phyloP scores from a whole-genome alignment of 1,139 yeast species.

The Trichomonascaceae sp. region DNA sequence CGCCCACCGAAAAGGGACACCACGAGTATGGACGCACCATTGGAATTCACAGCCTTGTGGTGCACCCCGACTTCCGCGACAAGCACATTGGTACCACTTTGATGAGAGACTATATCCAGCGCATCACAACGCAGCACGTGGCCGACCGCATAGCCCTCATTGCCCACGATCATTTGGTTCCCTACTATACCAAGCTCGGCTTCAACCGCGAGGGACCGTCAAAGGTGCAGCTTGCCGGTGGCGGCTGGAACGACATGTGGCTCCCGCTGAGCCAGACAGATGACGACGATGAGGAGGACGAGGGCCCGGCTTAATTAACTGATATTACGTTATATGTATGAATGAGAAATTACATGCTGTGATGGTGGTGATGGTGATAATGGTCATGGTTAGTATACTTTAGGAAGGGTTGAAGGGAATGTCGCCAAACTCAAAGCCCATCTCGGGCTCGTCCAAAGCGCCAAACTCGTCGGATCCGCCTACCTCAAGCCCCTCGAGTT shows the following conservation, averaged over 20 bases:
- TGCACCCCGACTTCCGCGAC: slow-evolving; percentile 70
- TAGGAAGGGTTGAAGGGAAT: slow-evolving; percentile 21
- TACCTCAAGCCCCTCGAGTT: not conserved
- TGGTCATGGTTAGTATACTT: too few species aligned
- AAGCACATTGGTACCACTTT: slow-evolving; percentile 71
- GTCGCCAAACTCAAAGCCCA: slow-evolving; percentile 13
- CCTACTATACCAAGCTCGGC: slow-evolving; percentile 72
- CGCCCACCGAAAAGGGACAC: slow-evolving; percentile 51
- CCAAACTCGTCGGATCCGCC: slow-evolving; percentile 14
- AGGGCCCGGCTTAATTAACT: not conserved
- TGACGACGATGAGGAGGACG: slow-evolving; percentile 16
- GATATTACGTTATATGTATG: too few species aligned
- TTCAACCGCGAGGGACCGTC: slow-evolving; percentile 55
- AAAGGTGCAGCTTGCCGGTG: slow-evolving; percentile 45
- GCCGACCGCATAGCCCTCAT: slow-evolving; percentile 68
- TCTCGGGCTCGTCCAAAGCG: slow-evolving; percentile 10
- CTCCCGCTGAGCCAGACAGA: slow-evolving; percentile 35
- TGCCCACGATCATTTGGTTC: slow-evolving; percentile 54
- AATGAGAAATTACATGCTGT: too few species aligned
- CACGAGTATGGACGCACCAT: slow-evolving; percentile 59
- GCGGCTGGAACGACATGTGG: slow-evolving; percentile 53
- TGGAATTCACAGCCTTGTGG: slow-evolving; percentile 73
- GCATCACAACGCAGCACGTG: slow-evolving; percentile 73
- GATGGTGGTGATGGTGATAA: too few species aligned
- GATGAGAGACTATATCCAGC: slow-evolving; percentile 82